Evolutionary conservation across 148 eudicot genomes (phyloP).

Genomic region (Silene latifolia): DNA sequence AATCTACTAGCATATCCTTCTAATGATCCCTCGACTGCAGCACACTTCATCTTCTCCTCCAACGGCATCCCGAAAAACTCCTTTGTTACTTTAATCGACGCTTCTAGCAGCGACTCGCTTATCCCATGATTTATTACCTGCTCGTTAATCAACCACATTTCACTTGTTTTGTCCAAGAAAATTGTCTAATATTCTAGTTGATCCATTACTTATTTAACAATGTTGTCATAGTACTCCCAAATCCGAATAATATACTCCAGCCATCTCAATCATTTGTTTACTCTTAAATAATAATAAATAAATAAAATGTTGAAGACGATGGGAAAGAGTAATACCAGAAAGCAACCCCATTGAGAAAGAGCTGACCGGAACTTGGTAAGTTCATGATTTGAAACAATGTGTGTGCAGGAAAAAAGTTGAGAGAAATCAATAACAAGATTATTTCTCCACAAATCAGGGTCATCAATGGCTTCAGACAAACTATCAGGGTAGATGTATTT

Average conservation of each 20-base stretch:
- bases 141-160: too few relatives aligned
- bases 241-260: too few relatives aligned
- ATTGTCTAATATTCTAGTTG: too few relatives aligned
- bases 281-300: too few relatives aligned
- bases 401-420: too few relatives aligned
- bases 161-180: too few relatives aligned
- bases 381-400: neutral
- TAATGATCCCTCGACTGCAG: constrained; percentile 25
- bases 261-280: too few relatives aligned
- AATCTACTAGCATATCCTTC: constrained; percentile 53
- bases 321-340: constrained; percentile 12
- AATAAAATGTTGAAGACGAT: too few relatives aligned
- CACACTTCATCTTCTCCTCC: constrained; percentile 47
- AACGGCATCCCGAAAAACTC: constrained; percentile 42
- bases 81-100: constrained; percentile 33
- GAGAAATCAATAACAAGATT: constrained; percentile 32
- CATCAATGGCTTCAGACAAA: constrained; percentile 14
- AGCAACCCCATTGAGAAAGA: constrained; percentile 49
- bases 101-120: constrained; percentile 34
- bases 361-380: constrained; percentile 36
- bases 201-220: too few relatives aligned
- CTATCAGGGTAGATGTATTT: constrained; percentile 21
- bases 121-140: constrained; percentile 51
- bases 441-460: constrained; percentile 14
- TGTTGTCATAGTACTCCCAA: too few relatives aligned